phyloP scores from a whole-genome alignment of 371 early-diverging fungal genomes.

The Capillidium rhysosporum region DNA sequence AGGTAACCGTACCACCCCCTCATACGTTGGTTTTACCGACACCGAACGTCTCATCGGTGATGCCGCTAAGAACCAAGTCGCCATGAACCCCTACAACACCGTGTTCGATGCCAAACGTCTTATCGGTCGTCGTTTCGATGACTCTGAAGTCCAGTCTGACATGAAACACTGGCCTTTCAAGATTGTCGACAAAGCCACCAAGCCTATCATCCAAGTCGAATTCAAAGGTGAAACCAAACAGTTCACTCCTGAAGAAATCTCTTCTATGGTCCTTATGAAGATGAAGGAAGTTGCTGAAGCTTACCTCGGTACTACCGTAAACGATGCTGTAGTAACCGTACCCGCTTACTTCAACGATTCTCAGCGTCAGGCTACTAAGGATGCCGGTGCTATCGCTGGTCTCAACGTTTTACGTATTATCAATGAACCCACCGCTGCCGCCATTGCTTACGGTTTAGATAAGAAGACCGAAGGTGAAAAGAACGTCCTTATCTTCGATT shows the following conservation, averaged over 20 bases:
- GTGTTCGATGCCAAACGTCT: too few relatives aligned
- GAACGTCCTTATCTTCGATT: constrained; percentile 74
- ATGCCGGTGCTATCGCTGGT: too few relatives aligned
- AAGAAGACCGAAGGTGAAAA: constrained; percentile 32
- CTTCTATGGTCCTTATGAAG: too few relatives aligned
- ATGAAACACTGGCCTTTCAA: constrained; percentile 85
- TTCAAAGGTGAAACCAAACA: too few relatives aligned
- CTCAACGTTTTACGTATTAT: too few relatives aligned
- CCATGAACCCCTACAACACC: constrained; percentile 69
- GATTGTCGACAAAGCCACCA: too few relatives aligned
- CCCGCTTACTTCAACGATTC: too few relatives aligned
- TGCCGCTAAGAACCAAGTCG: constrained; percentile 70
- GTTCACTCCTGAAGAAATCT: constrained; percentile 71
- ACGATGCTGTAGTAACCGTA: constrained; percentile 83
- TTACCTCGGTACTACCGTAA: constrained; percentile 78
- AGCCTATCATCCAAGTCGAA: too few relatives aligned
- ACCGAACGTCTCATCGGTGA: constrained; percentile 85
- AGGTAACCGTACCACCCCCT: constrained; percentile 94
- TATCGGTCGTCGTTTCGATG: too few relatives aligned
- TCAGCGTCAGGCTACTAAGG: too few relatives aligned
- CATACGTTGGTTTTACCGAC: constrained; percentile 79
- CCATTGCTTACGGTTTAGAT: constrained; percentile 82
- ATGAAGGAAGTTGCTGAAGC: constrained; percentile 94
- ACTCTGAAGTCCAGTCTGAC: too few relatives aligned
- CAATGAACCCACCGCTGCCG: too few relatives aligned